These are phyloP conservation scores for Microsporum audouinii DNA, from an alignment of 2,329 filamentous ascomycete genomes.

Conservation along the genomic window DNA sequence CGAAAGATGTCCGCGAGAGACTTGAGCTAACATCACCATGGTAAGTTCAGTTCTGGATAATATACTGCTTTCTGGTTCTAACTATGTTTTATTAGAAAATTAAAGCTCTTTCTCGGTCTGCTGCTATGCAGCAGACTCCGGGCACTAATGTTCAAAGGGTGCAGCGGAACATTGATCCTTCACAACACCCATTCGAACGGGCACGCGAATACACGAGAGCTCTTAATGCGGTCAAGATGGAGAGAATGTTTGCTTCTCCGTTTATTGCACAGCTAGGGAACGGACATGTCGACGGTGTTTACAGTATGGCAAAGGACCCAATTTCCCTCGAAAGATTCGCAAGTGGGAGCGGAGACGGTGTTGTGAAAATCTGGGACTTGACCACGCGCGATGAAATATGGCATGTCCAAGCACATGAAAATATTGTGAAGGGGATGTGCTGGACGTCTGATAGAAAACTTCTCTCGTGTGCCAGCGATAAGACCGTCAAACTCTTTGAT, in stretches of 20 bases:
- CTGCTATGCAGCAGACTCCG: slow-evolving; percentile 38
- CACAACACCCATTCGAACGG: slow-evolving; percentile 80
- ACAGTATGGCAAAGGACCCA: slow-evolving; percentile 69
- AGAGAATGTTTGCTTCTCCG: slow-evolving; percentile 79
- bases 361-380: slow-evolving; percentile 88
- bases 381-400: slow-evolving; percentile 61
- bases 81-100: slow-evolving; percentile 38
- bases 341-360: slow-evolving; percentile 79
- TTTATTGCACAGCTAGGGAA: slow-evolving; percentile 78
- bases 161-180: slow-evolving; percentile 57
- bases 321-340: slow-evolving; percentile 62
- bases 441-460: slow-evolving; percentile 82
- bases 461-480: slow-evolving; percentile 75
- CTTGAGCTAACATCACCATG: not conserved
- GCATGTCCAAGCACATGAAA: slow-evolving; percentile 75
- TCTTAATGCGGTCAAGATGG: slow-evolving; percentile 77
- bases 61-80: not conserved
- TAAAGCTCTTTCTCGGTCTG: slow-evolving; percentile 41
- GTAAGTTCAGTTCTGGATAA: not conserved
- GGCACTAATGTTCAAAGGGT: slow-evolving; percentile 36
- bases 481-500: slow-evolving; percentile 81
- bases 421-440: slow-evolving; percentile 80
- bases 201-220: slow-evolving; percentile 73
- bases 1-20: not conserved
- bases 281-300: slow-evolving; percentile 86